A percentile compares a stretch with the other conserved stretches of the same genome.
phyloP scores from a whole-genome alignment of 164 flowering plant genomes.

The Saururus chinensis region DNA sequence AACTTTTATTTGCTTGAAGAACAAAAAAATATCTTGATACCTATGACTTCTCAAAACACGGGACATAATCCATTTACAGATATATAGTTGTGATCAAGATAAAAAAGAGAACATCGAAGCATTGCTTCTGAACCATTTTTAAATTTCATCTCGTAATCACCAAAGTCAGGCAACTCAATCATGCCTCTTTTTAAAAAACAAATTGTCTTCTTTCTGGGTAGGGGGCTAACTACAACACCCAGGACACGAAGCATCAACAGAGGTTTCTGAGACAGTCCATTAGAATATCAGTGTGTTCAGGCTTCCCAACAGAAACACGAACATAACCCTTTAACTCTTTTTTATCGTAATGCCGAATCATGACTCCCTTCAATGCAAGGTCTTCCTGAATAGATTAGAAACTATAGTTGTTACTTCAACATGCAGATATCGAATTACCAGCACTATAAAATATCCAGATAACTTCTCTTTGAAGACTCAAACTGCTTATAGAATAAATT shows the following conservation, averaged over 20 bases:
- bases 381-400: conserved; percentile 49
- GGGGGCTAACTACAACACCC: not conserved
- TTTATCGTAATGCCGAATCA: conserved; percentile 94
- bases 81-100: too few relatives aligned
- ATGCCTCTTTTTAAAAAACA: not conserved
- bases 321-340: conserved; percentile 79
- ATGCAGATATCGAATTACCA: not conserved
- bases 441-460: not conserved
- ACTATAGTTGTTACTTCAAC: not conserved
- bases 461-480: not conserved
- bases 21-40: too few relatives aligned
- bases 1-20: too few relatives aligned
- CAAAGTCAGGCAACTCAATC: not conserved
- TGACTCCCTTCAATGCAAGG: conserved; percentile 83
- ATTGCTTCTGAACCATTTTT: too few relatives aligned
- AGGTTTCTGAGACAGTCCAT: conserved; percentile 48
- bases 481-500: too few relatives aligned
- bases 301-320: conserved; percentile 93
- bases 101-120: too few relatives aligned
- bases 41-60: too few relatives aligned
- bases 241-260: not conserved
- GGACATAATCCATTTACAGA: too few relatives aligned
- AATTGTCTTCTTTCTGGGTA: not conserved
- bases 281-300: conserved; percentile 79
- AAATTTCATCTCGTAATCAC: too few relatives aligned